A percentile compares a stretch with the other conserved stretches of the same genome.
phyloP scores from a whole-genome alignment of 345 rosid species.

The Hibiscus tridactylites region DNA sequence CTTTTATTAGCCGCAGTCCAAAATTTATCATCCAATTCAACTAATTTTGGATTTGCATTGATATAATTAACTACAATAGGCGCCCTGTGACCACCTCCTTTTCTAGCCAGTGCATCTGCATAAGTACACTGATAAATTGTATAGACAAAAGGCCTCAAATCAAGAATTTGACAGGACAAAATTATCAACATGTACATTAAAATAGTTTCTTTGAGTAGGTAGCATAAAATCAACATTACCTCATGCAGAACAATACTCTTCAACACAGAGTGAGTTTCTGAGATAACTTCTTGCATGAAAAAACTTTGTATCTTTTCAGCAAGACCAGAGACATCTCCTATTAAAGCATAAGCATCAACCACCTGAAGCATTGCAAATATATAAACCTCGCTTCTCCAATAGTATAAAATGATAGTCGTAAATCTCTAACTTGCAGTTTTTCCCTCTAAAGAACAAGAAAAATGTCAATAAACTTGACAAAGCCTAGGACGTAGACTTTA shows the following conservation, averaged over 20 bases:
- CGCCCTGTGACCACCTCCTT: not conserved
- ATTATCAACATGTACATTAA: not conserved
- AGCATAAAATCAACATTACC: slow-evolving; percentile 31
- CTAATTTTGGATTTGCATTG: not conserved
- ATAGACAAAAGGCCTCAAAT: not conserved
- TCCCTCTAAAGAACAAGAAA: not conserved
- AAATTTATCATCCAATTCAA: not conserved
- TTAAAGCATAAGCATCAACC: slow-evolving; percentile 94
- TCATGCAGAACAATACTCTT: slow-evolving; percentile 63
- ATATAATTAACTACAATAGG: not conserved
- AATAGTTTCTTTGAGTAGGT: not conserved
- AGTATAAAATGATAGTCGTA: no score
- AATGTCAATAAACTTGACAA: not conserved
- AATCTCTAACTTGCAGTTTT: not conserved
- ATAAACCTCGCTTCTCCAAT: slow-evolving; percentile 7
- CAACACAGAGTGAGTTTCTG: slow-evolving; percentile 77
- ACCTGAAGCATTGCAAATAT: slow-evolving; percentile 44
- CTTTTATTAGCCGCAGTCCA: not conserved
- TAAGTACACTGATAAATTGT: not conserved
- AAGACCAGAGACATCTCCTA: slow-evolving; percentile 95
- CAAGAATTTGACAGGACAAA: not conserved
- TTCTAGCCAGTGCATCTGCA: not conserved
- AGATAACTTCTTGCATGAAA: slow-evolving; percentile 94
- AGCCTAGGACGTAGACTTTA: not conserved
- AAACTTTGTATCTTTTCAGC: slow-evolving; percentile 96